A percentile compares a stretch with the other conserved stretches of the same genome.
Conservation (phyloP, 2,329 filamentous ascomycete genomes). For the Chrysosporium keratinophilum region DNA sequence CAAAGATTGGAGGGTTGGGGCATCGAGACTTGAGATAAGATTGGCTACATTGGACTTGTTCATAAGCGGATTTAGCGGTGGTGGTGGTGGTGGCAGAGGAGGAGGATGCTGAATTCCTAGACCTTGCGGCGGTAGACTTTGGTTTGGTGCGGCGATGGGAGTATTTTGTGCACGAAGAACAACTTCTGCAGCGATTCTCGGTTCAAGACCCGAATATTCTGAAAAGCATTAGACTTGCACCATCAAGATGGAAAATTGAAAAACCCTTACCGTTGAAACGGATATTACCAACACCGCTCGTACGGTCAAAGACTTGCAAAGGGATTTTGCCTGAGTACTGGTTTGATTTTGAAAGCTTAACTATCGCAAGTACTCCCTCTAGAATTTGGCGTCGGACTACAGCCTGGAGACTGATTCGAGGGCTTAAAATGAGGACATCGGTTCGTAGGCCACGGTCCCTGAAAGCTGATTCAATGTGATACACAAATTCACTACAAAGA, state of each 20-base stretch:
- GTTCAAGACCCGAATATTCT: slow-evolving; percentile 77
- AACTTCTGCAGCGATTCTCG: slow-evolving; percentile 66
- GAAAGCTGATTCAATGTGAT: slow-evolving; percentile 71
- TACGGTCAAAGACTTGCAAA: slow-evolving; percentile 76
- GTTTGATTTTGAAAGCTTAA: slow-evolving; percentile 60
- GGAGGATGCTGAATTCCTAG: slow-evolving; percentile 13
- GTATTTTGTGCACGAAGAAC: slow-evolving; percentile 50
- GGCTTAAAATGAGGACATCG: slow-evolving; percentile 69
- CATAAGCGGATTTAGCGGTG: slow-evolving; percentile 23
- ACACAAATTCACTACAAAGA: slow-evolving; percentile 57
- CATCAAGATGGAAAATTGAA: slow-evolving; percentile 8
- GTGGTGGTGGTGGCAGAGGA: not conserved
- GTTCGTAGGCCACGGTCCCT: slow-evolving; percentile 59
- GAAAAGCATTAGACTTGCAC: slow-evolving; percentile 17
- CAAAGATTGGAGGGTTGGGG: slow-evolving; percentile 58
- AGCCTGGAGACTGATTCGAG: slow-evolving; percentile 62
- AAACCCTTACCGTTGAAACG: slow-evolving; percentile 56
- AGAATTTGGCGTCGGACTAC: slow-evolving; percentile 78
- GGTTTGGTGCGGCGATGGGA: slow-evolving; percentile 26
- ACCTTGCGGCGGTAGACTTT: slow-evolving; percentile 25
- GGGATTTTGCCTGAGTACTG: slow-evolving; percentile 64
- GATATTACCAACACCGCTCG: slow-evolving; percentile 60
- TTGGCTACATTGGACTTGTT: slow-evolving; percentile 47
- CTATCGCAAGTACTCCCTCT: slow-evolving; percentile 78
- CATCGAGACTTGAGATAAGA: slow-evolving; percentile 58